A percentile compares a stretch with the other conserved stretches of the same genome.
Evolutionary conservation across 2,329 filamentous ascomycete genomes (phyloP).

Genomic region (Pestalotiopsis sp.): DNA sequence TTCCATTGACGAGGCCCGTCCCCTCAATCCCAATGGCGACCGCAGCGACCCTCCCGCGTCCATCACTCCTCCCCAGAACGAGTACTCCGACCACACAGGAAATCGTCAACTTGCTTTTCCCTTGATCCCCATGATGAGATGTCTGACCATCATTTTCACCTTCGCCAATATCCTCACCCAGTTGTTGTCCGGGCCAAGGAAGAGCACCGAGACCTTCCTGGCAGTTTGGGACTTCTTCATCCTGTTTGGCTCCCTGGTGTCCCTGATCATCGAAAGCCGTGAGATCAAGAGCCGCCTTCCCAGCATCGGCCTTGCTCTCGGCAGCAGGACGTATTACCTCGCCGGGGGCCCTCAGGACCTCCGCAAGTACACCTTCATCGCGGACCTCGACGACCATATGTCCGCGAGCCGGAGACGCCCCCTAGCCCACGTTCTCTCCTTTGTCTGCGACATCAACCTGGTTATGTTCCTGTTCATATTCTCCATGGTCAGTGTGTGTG

Average conservation of each 20-base stretch:
- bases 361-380: background rate
- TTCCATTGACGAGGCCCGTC: constrained; percentile 11
- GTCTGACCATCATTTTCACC: background rate
- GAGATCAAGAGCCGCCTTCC: background rate
- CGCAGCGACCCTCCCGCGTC: background rate
- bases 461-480: background rate
- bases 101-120: background rate
- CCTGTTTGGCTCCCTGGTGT: background rate
- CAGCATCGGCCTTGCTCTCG: constrained; percentile 7
- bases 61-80: background rate
- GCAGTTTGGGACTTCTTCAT: constrained; percentile 2
- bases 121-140: background rate
- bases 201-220: background rate
- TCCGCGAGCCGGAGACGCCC: background rate
- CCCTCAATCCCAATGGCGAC: constrained; percentile 8
- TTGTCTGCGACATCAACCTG: background rate
- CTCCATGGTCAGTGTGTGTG: background rate
- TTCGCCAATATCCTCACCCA: constrained; percentile 5
- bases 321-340: constrained; percentile 10
- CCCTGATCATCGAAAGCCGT: background rate
- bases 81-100: background rate
- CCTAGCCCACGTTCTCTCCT: background rate
- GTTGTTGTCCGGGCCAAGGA: background rate
- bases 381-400: background rate
- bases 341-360: background rate